Percentiles rank a stretch among this genome's conserved stretches.
Conservation (phyloP, 179 eudicot genomes). For the Silene vulgaris region DNA sequence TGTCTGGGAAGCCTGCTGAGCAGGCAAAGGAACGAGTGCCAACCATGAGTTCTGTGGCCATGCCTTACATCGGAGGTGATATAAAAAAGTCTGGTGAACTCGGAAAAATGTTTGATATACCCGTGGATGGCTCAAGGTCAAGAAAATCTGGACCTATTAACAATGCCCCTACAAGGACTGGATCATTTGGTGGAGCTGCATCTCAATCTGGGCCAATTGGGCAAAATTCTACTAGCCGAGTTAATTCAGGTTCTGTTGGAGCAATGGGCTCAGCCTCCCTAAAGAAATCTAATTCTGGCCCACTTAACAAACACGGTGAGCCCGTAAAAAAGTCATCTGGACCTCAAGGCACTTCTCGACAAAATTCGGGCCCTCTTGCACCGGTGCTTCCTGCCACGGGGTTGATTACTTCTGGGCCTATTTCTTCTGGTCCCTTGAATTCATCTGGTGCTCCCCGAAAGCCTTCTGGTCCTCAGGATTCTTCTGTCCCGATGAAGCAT, state of each 20-base stretch:
- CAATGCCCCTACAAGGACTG: conserved; percentile 69
- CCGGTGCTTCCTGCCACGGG: conserved; percentile 91
- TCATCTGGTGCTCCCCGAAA: conserved; percentile 84
- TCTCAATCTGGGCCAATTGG: conserved; percentile 73
- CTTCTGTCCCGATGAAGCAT: conserved; percentile 49
- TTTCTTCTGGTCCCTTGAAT: conserved; percentile 80
- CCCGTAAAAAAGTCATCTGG: conserved; percentile 86
- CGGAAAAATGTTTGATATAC: conserved; percentile 90
- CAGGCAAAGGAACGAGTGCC: conserved; percentile 87
- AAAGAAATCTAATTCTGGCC: conserved; percentile 84
- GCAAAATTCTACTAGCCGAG: conserved; percentile 50
- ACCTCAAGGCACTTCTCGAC: conserved; percentile 69
- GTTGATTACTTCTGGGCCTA: conserved; percentile 85
- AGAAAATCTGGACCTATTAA: conserved; percentile 80
- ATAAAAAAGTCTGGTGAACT: conserved; percentile 90
- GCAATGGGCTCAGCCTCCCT: conserved; percentile 57
- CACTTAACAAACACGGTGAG: conserved; percentile 86
- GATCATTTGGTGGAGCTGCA: conserved; percentile 72
- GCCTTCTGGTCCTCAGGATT: conserved; percentile 73
- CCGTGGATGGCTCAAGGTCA: conserved; percentile 65
- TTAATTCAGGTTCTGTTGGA: conserved; percentile 49
- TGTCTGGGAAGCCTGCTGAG: conserved; percentile 86
- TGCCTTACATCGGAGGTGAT: conserved; percentile 93
- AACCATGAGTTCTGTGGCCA: conserved; percentile 83
- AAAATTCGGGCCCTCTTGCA: conserved; percentile 86